Evolutionary conservation across 2,329 filamentous ascomycete species (phyloP).

Genomic region (Cladosporium oxysporum): DNA sequence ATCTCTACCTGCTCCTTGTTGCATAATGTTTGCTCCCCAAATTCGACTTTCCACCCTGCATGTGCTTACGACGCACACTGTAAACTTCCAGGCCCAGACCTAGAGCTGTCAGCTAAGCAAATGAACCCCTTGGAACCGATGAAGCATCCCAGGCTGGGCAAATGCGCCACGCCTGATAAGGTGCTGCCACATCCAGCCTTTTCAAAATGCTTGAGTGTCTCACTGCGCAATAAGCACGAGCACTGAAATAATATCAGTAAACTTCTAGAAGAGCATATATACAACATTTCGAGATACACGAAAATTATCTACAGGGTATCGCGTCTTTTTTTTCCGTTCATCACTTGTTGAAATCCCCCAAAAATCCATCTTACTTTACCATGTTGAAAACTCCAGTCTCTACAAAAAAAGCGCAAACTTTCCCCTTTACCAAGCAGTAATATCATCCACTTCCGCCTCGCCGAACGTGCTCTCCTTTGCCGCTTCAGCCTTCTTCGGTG

Average conservation of each 20-base stretch:
- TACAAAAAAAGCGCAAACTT: neutral
- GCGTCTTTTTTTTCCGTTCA: neutral
- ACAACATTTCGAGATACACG: neutral
- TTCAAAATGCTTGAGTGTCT: neutral
- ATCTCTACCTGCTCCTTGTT: neutral
- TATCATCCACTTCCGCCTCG: constrained; percentile 93
- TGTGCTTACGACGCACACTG: neutral
- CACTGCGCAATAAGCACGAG: neutral
- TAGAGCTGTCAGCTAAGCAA: constrained; percentile 6
- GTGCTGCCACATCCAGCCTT: neutral
- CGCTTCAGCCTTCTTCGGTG: constrained; percentile 56
- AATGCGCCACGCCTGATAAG: neutral
- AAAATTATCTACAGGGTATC: constrained; percentile 9
- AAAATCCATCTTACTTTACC: neutral
- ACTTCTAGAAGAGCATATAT: neutral
- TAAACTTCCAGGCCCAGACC: neutral
- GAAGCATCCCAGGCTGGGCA: constrained; percentile 6
- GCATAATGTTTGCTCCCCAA: neutral
- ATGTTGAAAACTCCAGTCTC: neutral
- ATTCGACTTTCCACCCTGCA: neutral
- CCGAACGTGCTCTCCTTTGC: constrained; percentile 91
- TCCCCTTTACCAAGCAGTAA: constrained; percentile 76
- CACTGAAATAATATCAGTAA: neutral
- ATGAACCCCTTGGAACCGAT: neutral
- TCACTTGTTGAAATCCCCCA: neutral